A percentile compares a stretch with the other conserved stretches of the same genome.
These are phyloP conservation scores for Aegilops speltoides DNA, from an alignment of 176 grass and related monocot species.

Conservation along the genomic window DNA sequence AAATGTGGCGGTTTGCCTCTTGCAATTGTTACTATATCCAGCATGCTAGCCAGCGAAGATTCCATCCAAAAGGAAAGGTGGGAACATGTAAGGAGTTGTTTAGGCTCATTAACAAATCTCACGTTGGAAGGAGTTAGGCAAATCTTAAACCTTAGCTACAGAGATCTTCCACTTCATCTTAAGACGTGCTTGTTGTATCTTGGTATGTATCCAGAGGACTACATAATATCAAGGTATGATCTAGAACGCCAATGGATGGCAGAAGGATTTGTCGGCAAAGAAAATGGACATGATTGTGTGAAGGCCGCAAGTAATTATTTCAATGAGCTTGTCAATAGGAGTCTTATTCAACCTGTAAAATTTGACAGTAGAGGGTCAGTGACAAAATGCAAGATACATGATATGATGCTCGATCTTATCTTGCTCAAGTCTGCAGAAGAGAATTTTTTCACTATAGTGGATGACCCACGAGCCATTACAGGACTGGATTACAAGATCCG, in stretches of 20 bases:
- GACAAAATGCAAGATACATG: neutral
- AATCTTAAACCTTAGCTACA: neutral
- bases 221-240: neutral
- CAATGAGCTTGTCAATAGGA: neutral
- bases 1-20: neutral
- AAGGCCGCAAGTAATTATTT: neutral
- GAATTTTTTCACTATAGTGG: neutral
- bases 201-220: neutral
- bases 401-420: neutral
- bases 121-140: neutral
- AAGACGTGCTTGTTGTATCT: neutral
- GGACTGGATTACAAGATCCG: neutral
- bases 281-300: neutral
- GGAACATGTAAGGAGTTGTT: neutral
- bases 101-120: neutral
- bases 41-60: neutral
- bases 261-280: neutral
- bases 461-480: neutral
- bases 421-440: neutral
- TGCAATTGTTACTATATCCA: neutral
- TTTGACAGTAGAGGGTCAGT: neutral
- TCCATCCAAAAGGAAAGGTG: neutral
- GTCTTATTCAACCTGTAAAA: neutral
- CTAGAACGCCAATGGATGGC: neutral
- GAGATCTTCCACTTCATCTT: neutral